Evolutionary conservation across 148 eudicot genomes (phyloP).

Genomic region (Dianthus caryophyllus): DNA sequence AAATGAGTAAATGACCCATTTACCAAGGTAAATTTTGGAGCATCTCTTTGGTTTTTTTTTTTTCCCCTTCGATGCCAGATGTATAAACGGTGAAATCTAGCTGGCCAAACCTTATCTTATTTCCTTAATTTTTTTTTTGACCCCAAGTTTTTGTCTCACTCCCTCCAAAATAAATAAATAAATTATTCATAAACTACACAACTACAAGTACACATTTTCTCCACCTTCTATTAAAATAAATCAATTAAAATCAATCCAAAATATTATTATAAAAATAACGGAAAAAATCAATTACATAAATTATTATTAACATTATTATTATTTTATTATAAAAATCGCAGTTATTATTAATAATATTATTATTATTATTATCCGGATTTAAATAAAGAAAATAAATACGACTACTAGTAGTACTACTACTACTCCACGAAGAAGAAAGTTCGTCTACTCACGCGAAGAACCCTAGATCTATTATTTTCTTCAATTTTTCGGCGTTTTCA

Average conservation of each 20-base stretch:
- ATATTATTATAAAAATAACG: neutral
- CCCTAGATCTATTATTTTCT: slow-evolving; percentile 7
- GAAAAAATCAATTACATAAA: too few species aligned
- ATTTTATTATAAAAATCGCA: too few species aligned
- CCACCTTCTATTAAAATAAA: too few species aligned
- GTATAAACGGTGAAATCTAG: neutral
- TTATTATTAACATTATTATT: too few species aligned
- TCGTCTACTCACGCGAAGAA: slow-evolving; percentile 5
- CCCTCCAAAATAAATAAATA: too few species aligned
- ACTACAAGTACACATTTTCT: too few species aligned
- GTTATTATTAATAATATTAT: too few species aligned
- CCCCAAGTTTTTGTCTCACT: neutral
- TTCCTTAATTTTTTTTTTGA: neutral
- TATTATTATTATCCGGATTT: too few species aligned
- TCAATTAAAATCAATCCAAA: neutral
- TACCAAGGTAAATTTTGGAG: too few species aligned
- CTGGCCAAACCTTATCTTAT: neutral
- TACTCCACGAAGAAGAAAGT: slow-evolving; percentile 16
- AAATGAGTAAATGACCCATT: too few species aligned
- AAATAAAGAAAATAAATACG: neutral
- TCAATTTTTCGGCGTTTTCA: neutral
- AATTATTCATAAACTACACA: too few species aligned
- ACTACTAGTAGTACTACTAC: slow-evolving; percentile 10
- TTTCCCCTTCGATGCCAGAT: neutral
- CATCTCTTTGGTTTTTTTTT: too few species aligned